Conservation (phyloP, 2,329 filamentous ascomycete species). For the Teratosphaeria nubilosa region DNA sequence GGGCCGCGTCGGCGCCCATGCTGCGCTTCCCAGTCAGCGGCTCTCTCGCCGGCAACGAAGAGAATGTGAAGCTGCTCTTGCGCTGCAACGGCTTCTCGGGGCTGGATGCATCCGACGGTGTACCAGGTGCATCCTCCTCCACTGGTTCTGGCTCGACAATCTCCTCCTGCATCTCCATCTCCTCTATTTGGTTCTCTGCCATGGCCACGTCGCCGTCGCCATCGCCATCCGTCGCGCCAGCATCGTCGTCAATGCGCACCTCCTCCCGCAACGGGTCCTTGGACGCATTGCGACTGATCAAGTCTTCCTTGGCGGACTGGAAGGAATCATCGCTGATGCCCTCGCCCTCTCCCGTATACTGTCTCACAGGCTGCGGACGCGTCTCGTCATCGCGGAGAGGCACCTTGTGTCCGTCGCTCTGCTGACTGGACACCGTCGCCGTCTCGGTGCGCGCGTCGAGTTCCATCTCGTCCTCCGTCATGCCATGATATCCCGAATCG, state of each 20-base stretch:
- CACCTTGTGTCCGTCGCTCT: slow-evolving; percentile 8
- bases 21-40: slow-evolving; percentile 78
- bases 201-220: slow-evolving; percentile 20
- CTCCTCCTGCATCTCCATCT: slow-evolving; percentile 20
- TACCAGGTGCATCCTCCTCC: slow-evolving; percentile 32
- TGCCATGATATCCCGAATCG: slow-evolving; percentile 66
- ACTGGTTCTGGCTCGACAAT: slow-evolving; percentile 18
- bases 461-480: slow-evolving; percentile 45
- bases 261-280: slow-evolving; percentile 5
- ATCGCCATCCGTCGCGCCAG: slow-evolving; percentile 7
- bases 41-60: slow-evolving; percentile 81
- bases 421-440: slow-evolving; percentile 8
- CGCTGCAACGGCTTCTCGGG: slow-evolving; percentile 67
- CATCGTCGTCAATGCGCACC: slow-evolving; percentile 8
- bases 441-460: slow-evolving; percentile 16
- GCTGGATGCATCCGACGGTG: slow-evolving; percentile 61
- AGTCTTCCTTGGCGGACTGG: slow-evolving; percentile 38
- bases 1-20: slow-evolving; percentile 56
- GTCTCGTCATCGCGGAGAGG: slow-evolving; percentile 16
- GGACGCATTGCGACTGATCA: slow-evolving; percentile 21
- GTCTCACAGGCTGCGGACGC: slow-evolving; percentile 21
- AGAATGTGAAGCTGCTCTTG: slow-evolving; percentile 93
- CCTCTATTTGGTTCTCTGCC: neutral
- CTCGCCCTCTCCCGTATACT: slow-evolving; percentile 14
- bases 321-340: slow-evolving; percentile 35